phyloP scores from a whole-genome alignment of 2,329 filamentous ascomycete species.

The Huntiella decipiens region DNA sequence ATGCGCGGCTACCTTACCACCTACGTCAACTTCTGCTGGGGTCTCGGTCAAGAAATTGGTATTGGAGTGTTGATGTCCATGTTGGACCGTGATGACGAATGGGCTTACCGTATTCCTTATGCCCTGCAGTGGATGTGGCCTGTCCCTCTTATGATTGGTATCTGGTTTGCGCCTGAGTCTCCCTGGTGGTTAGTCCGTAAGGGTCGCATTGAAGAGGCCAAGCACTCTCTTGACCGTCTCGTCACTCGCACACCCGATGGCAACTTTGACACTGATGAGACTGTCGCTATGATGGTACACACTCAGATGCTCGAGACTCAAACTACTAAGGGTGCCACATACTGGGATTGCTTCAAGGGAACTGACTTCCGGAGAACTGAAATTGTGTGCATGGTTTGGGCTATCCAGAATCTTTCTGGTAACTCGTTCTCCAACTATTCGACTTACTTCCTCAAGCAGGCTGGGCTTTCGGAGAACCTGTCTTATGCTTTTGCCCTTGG shows the following conservation, averaged over 20 bases:
- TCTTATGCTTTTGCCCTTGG: conserved; percentile 44
- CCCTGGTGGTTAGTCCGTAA: conserved; percentile 62
- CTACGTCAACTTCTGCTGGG: conserved; percentile 64
- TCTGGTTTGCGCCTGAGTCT: conserved; percentile 50
- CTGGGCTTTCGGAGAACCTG: conserved; percentile 31
- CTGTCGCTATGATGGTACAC: conserved; percentile 80
- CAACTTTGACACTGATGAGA: conserved; percentile 65
- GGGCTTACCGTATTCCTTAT: conserved; percentile 52
- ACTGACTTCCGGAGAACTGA: conserved; percentile 59
- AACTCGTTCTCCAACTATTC: conserved; percentile 48
- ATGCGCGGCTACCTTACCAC: conserved; percentile 54
- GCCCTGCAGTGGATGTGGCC: conserved; percentile 67
- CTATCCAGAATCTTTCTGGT: conserved; percentile 43
- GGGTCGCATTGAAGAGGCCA: conserved; percentile 45
- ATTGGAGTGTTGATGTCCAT: conserved; percentile 56
- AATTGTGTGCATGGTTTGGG: conserved; percentile 45
- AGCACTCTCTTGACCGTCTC: conserved; percentile 43
- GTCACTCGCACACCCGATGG: conserved; percentile 44
- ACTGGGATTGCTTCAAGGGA: conserved; percentile 70
- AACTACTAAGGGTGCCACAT: conserved; percentile 55
- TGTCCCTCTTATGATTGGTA: conserved; percentile 43
- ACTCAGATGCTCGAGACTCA: conserved; percentile 64
- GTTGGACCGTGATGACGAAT: conserved; percentile 44
- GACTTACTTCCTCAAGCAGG: conserved; percentile 42
- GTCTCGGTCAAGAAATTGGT: conserved; percentile 53